Conservation (phyloP, 257 asterid species). For the Solanum ossicruentum region DNA sequence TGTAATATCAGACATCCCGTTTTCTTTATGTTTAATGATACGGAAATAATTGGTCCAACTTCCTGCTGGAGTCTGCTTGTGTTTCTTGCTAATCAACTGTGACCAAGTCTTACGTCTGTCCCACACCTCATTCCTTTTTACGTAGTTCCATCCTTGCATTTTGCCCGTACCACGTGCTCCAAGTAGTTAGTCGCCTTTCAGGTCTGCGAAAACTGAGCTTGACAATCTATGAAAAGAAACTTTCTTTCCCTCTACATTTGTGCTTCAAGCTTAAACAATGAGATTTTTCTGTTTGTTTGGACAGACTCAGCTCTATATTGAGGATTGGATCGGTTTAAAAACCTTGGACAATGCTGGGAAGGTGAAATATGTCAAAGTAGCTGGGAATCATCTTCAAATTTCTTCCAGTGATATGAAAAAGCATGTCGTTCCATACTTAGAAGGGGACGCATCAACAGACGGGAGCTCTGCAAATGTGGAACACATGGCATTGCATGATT, state of each 20-base stretch:
- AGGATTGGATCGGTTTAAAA: conserved; percentile 89
- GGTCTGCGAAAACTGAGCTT: background rate
- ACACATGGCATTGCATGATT: background rate
- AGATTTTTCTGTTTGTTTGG: background rate
- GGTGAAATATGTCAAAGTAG: conserved; percentile 42
- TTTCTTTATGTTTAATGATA: background rate
- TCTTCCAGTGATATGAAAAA: conserved; percentile 57
- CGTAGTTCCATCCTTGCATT: background rate
- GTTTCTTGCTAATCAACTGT: background rate
- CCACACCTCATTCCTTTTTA: background rate
- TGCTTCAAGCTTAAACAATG: background rate
- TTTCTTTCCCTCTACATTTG: background rate
- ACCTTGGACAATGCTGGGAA: conserved; percentile 56
- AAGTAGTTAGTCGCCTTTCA: background rate
- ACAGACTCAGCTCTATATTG: conserved; percentile 23
- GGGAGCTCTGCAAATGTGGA: background rate
- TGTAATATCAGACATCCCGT: background rate
- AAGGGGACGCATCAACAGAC: conserved; percentile 9
- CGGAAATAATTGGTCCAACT: background rate
- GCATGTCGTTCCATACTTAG: conserved; percentile 55
- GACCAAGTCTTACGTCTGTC: background rate
- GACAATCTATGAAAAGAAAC: background rate
- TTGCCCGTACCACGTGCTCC: background rate
- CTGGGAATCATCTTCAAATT: conserved; percentile 78
- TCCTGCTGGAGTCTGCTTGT: background rate